Evolutionary conservation across 2,329 filamentous ascomycete species (phyloP).

Genomic region (Blastomyces parvus): DNA sequence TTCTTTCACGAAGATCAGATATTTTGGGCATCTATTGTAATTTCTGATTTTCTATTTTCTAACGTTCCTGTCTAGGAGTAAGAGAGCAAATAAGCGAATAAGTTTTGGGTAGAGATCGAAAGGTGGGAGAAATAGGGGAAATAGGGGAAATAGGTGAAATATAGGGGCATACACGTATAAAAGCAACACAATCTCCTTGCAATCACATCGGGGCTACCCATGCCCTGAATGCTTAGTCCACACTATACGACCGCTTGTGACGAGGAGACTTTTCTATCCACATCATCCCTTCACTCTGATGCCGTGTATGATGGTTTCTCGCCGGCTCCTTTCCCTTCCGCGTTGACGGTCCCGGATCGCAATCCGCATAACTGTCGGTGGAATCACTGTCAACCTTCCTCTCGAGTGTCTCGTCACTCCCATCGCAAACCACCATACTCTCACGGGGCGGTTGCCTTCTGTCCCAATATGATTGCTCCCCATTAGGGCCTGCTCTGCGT

Average conservation of each 20-base stretch:
- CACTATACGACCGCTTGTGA: conserved; percentile 1
- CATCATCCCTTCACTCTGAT: neutral
- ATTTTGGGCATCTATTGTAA: neutral
- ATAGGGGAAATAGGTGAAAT: neutral
- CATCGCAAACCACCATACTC: neutral
- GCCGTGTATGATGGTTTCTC: neutral
- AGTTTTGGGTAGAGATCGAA: neutral
- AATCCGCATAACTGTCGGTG: neutral
- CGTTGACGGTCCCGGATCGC: neutral
- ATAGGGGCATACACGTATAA: neutral
- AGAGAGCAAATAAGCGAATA: neutral
- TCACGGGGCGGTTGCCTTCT: neutral
- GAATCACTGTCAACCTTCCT: neutral
- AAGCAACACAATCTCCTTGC: neutral
- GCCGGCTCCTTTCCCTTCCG: conserved; percentile 1
- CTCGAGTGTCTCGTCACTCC: conserved; percentile 1
- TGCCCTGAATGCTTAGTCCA: neutral
- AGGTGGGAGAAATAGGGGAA: neutral
- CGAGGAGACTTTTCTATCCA: neutral
- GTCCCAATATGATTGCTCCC: neutral
- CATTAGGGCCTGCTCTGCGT: neutral
- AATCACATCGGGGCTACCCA: neutral
- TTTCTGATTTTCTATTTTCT: neutral
- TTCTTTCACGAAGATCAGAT: neutral
- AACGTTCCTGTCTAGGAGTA: neutral